Evolutionary conservation across 352 stramenopile genomes (phyloP), one percentile per base, ranked within the genome.

Genomic region (Globisporangium cederbergense): DNA sequence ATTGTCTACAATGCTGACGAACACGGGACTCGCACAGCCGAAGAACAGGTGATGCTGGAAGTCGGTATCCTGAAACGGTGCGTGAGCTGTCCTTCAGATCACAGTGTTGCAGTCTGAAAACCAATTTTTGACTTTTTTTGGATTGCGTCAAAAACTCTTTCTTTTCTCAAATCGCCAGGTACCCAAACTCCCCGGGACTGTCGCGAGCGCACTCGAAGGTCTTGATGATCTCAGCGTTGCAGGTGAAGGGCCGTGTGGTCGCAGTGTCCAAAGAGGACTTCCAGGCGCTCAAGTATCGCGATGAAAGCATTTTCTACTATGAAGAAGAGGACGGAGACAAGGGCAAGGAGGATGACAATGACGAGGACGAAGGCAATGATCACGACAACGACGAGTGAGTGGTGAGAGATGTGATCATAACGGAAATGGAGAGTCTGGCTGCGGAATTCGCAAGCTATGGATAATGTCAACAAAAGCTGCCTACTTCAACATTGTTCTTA

Each of bases 221-320:
- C 16, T 30, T 88, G 9, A 72, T 83, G 47, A 84, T 91, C 11
- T 74, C 80, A 11, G 72, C 80, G 6, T 78, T 72, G 2, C 74
- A 88, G n/a, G 78, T 93, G 10, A 90, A 91, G 58, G 68, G 82
- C 49, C 71, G 82, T 30, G 84, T 91, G 3, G 80, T 91, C 13
- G 79, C 79, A 4, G 80, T 93, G 18, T 86, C 82, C 3, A 88
- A 88, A 55, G 55, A 66, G 10, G 74, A 90, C 63, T 93, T 90
- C 56, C 62, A 79, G 7, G 64, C 64, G 16, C 66, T 93, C 43
- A 60, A 71, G 62, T 93, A 90, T 59, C 80, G 82, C 32, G 84
- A 93, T 60, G 84, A 93, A 47, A 90, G 73, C 43, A 82, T 93
- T 28, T 91, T 91, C 61, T 91, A 83, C 71, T 87, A 86, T 43